A percentile compares a stretch with the other conserved stretches of the same genome.
Evolutionary conservation across 2,329 filamentous ascomycete genomes (phyloP).

Genomic region (Aspergillus sp.): DNA sequence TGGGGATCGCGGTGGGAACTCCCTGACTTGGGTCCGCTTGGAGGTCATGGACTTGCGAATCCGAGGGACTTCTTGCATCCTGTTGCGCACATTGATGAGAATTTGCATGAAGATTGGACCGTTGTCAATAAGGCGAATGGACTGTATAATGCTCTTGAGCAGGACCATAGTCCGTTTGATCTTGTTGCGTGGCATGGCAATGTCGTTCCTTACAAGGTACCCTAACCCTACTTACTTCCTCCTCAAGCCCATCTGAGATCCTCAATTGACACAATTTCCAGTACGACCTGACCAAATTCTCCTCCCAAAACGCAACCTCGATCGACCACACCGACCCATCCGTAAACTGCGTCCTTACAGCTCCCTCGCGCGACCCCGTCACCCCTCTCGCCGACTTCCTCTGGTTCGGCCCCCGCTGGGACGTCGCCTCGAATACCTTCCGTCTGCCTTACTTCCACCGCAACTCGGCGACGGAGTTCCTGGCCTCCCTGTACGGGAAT

Average conservation of each 20-base stretch:
- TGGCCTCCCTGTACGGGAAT: constrained; percentile 28
- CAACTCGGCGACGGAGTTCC: constrained; percentile 66
- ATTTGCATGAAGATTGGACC: constrained; percentile 52
- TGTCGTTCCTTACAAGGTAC: constrained; percentile 57
- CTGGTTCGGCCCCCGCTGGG: constrained; percentile 71
- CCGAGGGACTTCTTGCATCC: constrained; percentile 63
- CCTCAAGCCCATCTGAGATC: too few relatives aligned
- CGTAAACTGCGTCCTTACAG: constrained; percentile 61
- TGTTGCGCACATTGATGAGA: constrained; percentile 55
- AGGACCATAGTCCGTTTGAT: constrained; percentile 65
- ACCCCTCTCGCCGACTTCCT: constrained; percentile 67
- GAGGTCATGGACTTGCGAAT: constrained; percentile 64
- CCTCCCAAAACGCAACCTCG: constrained; percentile 55
- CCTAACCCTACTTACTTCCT: background rate
- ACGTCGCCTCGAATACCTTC: constrained; percentile 69
- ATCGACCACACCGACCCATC: constrained; percentile 67
- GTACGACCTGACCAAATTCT: constrained; percentile 60
- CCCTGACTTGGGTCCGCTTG: constrained; percentile 63
- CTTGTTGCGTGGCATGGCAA: constrained; percentile 68
- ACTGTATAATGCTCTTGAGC: constrained; percentile 55
- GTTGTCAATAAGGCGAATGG: constrained; percentile 62
- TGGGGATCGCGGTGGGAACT: constrained; percentile 62
- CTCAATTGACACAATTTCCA: background rate
- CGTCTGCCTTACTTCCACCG: constrained; percentile 72
- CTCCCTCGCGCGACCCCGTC: constrained; percentile 54